A percentile compares a stretch with the other conserved stretches of the same genome.
These are phyloP conservation scores for Craterostigma plantagineum DNA, from an alignment of 257 asterid genomes.

Conservation along the genomic window DNA sequence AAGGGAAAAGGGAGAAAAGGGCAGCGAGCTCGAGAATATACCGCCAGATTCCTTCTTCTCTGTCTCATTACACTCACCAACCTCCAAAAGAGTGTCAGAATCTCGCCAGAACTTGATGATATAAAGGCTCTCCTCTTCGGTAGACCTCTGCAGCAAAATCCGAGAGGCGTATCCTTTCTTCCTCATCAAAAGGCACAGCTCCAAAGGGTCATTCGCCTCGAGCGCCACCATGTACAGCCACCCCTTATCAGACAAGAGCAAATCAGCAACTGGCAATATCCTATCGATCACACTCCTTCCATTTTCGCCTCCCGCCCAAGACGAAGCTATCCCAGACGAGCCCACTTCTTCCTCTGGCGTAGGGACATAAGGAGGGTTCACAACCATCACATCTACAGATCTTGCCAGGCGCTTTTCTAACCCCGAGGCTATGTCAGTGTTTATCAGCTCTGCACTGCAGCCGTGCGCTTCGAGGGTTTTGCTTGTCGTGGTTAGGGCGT, in stretches of 20 bases:
- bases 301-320: slow-evolving; percentile 96
- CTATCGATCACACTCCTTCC: slow-evolving; percentile 69
- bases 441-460: slow-evolving; percentile 51
- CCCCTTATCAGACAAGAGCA: slow-evolving; percentile 66
- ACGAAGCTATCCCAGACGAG: slow-evolving; percentile 45
- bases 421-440: slow-evolving; percentile 57
- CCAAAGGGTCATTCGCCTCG: slow-evolving; percentile 51
- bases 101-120: slow-evolving; percentile 85
- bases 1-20: slow-evolving; percentile 22
- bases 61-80: slow-evolving; percentile 10
- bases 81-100: slow-evolving; percentile 29
- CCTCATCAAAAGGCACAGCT: slow-evolving; percentile 65
- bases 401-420: slow-evolving; percentile 39
- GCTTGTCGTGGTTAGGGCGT: slow-evolving; percentile 44
- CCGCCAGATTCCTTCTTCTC: slow-evolving; percentile 15
- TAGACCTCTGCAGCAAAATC: slow-evolving; percentile 64
- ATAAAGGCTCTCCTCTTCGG: slow-evolving; percentile 89
- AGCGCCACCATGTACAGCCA: slow-evolving; percentile 78
- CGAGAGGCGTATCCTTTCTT: slow-evolving; percentile 71
- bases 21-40: slow-evolving; percentile 10
- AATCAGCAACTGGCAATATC: slow-evolving; percentile 71
- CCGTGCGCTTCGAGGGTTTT: slow-evolving; percentile 65
- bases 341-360: slow-evolving; percentile 97
- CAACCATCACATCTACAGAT: slow-evolving; percentile 72
- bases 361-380: slow-evolving; percentile 96